Evolutionary conservation across 805 yeast species (phyloP).

Genomic region (Metschnikowia peoriensis): DNA sequence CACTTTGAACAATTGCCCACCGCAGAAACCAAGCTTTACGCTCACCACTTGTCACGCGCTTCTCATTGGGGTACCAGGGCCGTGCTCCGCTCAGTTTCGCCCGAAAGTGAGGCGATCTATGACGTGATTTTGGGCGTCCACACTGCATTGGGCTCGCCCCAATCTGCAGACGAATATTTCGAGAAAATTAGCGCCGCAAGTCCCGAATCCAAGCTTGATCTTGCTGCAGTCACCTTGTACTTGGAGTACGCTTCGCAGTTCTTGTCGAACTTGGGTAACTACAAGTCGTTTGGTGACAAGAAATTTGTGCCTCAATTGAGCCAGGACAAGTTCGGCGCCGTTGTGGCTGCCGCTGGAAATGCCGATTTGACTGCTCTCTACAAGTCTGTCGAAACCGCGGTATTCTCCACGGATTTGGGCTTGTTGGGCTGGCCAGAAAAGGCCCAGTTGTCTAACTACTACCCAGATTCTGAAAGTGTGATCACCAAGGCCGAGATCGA

Average conservation of each 20-base stretch:
- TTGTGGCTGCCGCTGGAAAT: constrained; percentile 45
- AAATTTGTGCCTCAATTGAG: constrained; percentile 73
- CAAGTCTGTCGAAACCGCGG: constrained; percentile 42
- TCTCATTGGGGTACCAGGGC: constrained; percentile 82
- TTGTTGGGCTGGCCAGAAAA: constrained; percentile 76
- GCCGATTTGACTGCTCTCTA: constrained; percentile 34
- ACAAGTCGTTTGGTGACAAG: constrained; percentile 84
- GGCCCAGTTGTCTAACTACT: constrained; percentile 76
- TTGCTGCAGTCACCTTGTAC: constrained; percentile 44
- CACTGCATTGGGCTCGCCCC: constrained; percentile 45
- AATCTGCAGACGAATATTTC: constrained; percentile 36
- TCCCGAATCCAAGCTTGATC: constrained; percentile 17
- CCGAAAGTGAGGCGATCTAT: constrained; percentile 73
- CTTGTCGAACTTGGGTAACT: constrained; percentile 71
- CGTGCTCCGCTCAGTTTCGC: constrained; percentile 76
- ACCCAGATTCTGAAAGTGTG: constrained; percentile 41
- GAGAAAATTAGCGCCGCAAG: constrained; percentile 24
- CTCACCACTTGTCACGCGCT: constrained; percentile 81
- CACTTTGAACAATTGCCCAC: constrained; percentile 66
- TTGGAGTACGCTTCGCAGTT: constrained; percentile 77
- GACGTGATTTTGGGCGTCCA: constrained; percentile 68
- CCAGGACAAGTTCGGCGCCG: constrained; percentile 44
- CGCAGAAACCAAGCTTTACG: constrained; percentile 60
- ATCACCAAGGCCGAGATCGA: constrained; percentile 62
- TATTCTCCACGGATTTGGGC: constrained; percentile 50